Percentiles rank a stretch among this genome's conserved stretches.
phyloP scores from a whole-genome alignment of 2,329 filamentous ascomycete genomes.

The Aureobasidium subglaciale region DNA sequence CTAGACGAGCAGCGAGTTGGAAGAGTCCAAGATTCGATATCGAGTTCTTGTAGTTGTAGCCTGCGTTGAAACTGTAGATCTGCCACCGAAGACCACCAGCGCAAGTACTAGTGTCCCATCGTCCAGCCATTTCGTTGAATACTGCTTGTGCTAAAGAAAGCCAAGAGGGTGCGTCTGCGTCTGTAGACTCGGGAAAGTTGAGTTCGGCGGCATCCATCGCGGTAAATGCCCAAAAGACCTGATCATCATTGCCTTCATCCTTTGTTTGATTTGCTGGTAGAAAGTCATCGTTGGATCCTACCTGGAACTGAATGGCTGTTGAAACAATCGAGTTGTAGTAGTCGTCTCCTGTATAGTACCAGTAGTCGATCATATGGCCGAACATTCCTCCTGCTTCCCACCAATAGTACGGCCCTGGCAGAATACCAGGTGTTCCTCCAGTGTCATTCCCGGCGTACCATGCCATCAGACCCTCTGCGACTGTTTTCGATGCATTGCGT shows the following conservation, averaged over 20 bases:
- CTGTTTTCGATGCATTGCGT: slow-evolving; percentile 25
- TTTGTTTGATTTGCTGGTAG: slow-evolving; percentile 32
- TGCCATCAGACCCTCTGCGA: slow-evolving; percentile 29
- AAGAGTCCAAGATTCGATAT: slow-evolving; percentile 79
- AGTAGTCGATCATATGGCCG: slow-evolving; percentile 35
- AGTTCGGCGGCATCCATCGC: slow-evolving; percentile 73
- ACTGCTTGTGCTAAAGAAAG: slow-evolving; percentile 71
- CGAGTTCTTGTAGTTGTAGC: slow-evolving; percentile 76
- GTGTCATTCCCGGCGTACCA: slow-evolving; percentile 30
- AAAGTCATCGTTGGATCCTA: slow-evolving; percentile 36
- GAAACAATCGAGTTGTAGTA: slow-evolving; percentile 37
- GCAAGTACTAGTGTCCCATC: slow-evolving; percentile 64
- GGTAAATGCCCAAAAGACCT: slow-evolving; percentile 79
- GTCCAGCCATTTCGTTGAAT: slow-evolving; percentile 67
- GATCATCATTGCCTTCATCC: slow-evolving; percentile 46
- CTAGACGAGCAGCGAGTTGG: slow-evolving; percentile 58
- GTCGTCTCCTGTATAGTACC: slow-evolving; percentile 38
- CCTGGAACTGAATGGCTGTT: slow-evolving; percentile 36
- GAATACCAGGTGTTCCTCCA: slow-evolving; percentile 20
- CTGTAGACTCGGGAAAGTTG: slow-evolving; percentile 51
- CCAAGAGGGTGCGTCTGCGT: slow-evolving; percentile 63
- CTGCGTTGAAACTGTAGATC: slow-evolving; percentile 69
- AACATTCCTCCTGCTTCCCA: slow-evolving; percentile 37
- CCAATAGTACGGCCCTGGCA: slow-evolving; percentile 40
- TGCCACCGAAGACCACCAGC: slow-evolving; percentile 78